Conservation (phyloP, 75 land plant species). For the Pseudotsuga menziesii region DNA sequence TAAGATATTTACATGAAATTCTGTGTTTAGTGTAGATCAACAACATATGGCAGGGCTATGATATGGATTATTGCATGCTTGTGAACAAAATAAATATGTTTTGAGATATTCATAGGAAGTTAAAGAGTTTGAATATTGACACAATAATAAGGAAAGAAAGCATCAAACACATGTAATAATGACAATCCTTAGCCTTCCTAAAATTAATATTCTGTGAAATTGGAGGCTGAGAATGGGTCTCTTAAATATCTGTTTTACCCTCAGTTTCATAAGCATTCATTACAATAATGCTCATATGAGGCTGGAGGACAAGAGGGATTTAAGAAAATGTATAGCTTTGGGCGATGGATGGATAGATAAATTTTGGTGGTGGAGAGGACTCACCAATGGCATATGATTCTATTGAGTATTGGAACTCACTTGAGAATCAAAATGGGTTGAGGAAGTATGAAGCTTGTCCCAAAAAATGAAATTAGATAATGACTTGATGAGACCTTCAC, state of each 20-base stretch:
- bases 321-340: too few species aligned
- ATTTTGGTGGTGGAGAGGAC: too few species aligned
- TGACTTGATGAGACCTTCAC: too few species aligned
- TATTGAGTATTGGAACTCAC: too few species aligned
- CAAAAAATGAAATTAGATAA: too few species aligned
- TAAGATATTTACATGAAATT: background rate
- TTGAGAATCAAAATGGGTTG: too few species aligned
- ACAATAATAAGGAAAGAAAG: background rate
- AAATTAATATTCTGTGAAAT: background rate
- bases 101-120: background rate
- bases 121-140: background rate
- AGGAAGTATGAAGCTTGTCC: too few species aligned
- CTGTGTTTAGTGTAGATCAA: background rate
- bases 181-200: background rate
- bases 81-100: background rate
- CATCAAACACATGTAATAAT: background rate
- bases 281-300: conserved; percentile 3
- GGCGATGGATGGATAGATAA: too few species aligned
- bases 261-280: background rate
- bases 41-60: background rate
- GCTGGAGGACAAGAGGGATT: conserved; percentile 21
- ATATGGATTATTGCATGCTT: background rate
- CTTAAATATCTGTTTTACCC: background rate
- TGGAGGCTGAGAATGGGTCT: background rate
- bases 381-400: too few species aligned